These are phyloP conservation scores for Phytomonas francai DNA, from an alignment of 208 protist species.

Conservation along the genomic window DNA sequence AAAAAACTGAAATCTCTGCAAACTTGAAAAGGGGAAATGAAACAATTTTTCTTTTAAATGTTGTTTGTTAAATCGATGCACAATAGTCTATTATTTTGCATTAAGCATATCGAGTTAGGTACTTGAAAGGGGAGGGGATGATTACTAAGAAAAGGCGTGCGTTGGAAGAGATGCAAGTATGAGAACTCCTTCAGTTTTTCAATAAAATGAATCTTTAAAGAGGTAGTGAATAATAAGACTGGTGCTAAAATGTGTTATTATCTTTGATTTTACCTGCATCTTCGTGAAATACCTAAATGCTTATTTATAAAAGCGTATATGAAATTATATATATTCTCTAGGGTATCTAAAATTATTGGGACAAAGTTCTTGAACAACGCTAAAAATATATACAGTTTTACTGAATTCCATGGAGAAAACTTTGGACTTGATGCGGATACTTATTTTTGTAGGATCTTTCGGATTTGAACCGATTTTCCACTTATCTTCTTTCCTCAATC, in stretches of 20 bases:
- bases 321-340: constrained; percentile 2
- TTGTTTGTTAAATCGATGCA: not conserved
- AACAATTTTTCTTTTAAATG: constrained; percentile 5
- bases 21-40: not conserved
- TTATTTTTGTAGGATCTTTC: constrained; percentile 1
- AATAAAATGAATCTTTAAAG: not conserved
- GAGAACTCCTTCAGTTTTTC: not conserved
- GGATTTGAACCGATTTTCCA: not conserved
- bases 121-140: not conserved
- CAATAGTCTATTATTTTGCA: not conserved
- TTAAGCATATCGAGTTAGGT: not conserved
- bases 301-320: constrained; percentile 3
- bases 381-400: not conserved
- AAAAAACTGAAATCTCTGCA: not conserved
- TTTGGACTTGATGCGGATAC: not conserved
- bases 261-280: not conserved
- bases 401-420: constrained; percentile 5
- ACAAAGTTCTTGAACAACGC: constrained; percentile 3
- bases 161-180: not conserved
- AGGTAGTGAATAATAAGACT: not conserved
- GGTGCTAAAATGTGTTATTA: not conserved
- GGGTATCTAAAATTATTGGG: constrained; percentile 6
- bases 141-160: not conserved
- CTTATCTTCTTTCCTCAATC: not conserved
- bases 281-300: not conserved